These are phyloP conservation scores for Pinus albicaulis DNA, from an alignment of 75 land plant species.

Conservation along the genomic window DNA sequence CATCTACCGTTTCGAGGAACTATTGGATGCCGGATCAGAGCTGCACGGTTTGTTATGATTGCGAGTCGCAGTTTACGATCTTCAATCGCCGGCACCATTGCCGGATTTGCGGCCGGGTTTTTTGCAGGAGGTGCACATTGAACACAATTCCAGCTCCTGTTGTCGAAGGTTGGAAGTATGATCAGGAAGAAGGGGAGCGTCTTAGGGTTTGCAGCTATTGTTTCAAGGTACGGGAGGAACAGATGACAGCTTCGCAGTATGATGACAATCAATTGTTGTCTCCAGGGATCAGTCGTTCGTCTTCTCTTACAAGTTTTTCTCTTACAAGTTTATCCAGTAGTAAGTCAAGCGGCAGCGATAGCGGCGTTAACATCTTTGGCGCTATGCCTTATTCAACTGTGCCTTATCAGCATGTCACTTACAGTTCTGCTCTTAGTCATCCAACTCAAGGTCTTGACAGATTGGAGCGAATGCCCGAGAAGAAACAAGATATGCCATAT, in stretches of 20 bases:
- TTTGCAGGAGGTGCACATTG: constrained; percentile 81
- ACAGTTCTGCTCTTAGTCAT: constrained; percentile 15
- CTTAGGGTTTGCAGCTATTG: constrained; percentile 87
- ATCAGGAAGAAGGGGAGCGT: constrained; percentile 47
- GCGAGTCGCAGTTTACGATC: constrained; percentile 79
- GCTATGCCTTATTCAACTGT: constrained; percentile 22
- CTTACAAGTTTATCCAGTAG: constrained; percentile 39
- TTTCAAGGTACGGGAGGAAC: constrained; percentile 57
- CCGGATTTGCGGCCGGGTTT: constrained; percentile 82
- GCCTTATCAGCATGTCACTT: constrained; percentile 17
- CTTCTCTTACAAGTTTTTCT: constrained; percentile 49
- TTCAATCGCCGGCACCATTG: constrained; percentile 93
- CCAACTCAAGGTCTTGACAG: constrained; percentile 14
- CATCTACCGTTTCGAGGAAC: constrained; percentile 64
- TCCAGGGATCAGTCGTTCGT: constrained; percentile 28
- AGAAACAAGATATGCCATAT: constrained; percentile 10
- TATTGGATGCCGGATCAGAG: constrained; percentile 99
- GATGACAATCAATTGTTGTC: not conserved
- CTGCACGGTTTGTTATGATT: constrained; percentile 89
- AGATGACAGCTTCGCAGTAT: constrained; percentile 12
- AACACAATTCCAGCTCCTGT: constrained; percentile 58
- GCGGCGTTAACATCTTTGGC: constrained; percentile 20
- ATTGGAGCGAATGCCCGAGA: constrained; percentile 19
- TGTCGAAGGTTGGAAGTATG: constrained; percentile 15
- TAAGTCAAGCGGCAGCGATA: constrained; percentile 31